These are phyloP conservation scores for Gryganskiella cystojenkinii DNA, from an alignment of 192 early-diverging fungal species.

Conservation along the genomic window DNA sequence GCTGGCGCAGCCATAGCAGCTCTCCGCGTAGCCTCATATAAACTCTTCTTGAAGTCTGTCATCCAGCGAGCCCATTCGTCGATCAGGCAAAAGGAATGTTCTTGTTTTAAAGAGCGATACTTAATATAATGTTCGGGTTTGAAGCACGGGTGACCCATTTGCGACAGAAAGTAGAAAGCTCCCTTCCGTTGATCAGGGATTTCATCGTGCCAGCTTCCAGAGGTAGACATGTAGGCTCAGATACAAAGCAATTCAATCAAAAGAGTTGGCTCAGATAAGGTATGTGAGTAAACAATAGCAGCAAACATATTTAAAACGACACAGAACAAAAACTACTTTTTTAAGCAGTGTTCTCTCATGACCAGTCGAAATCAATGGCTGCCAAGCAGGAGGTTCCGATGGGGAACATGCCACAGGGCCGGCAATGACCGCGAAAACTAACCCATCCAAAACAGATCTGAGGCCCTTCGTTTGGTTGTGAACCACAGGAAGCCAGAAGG, in stretches of 20 bases:
- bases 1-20: too few species aligned
- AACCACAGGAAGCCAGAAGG: conserved; percentile 44
- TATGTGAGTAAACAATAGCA: conserved; percentile 4
- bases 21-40: too few species aligned
- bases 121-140: too few species aligned
- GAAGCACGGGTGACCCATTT: too few species aligned
- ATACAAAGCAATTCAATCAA: conserved; percentile 16
- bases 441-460: conserved; percentile 40
- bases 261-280: conserved; percentile 14
- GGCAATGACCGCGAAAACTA: conserved; percentile 45
- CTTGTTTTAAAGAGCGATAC: too few species aligned
- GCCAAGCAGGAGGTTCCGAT: conserved; percentile 38
- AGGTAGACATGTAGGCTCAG: conserved; percentile 26
- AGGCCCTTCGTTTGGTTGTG: conserved; percentile 39
- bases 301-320: conserved; percentile 12
- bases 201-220: conserved; percentile 12
- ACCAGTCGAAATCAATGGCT: conserved; percentile 44
- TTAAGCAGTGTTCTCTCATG: conserved; percentile 24
- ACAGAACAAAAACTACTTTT: conserved; percentile 2
- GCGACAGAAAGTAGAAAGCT: too few species aligned
- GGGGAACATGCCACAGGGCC: conserved; percentile 34
- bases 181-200: too few species aligned
- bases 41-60: too few species aligned
- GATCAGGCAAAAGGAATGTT: too few species aligned
- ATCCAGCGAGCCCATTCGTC: too few species aligned